Conservation (phyloP, 31 red algal species). For the Endocladia muricata region DNA sequence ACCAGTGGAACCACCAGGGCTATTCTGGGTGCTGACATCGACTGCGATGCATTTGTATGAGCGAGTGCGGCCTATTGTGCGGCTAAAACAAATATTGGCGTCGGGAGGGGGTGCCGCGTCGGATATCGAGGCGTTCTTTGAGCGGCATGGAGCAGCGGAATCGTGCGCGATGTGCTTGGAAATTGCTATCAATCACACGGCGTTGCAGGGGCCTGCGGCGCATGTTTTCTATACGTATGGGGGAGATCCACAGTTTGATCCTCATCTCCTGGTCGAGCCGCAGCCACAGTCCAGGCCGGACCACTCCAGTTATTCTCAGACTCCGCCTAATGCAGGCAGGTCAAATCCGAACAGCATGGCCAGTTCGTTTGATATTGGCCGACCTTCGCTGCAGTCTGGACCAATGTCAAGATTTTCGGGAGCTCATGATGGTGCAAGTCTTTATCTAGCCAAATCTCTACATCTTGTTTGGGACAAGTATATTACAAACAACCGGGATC, state of each 20-base stretch:
- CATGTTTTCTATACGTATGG: conserved; percentile 36
- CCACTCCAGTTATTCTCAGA: not conserved
- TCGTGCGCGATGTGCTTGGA: conserved; percentile 79
- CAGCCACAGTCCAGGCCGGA: too few species aligned
- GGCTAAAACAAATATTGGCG: conserved; percentile 49
- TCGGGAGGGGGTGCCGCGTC: conserved; percentile 8
- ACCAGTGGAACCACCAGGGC: conserved; percentile 37
- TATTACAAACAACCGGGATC: conserved; percentile 33
- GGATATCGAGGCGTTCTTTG: conserved; percentile 64
- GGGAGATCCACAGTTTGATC: not conserved
- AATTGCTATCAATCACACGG: conserved; percentile 42
- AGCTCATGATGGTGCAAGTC: conserved; percentile 59
- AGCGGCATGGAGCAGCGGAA: conserved; percentile 65
- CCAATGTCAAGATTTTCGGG: conserved; percentile 54
- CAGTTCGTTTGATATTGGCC: conserved; percentile 67
- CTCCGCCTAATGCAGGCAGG: not conserved
- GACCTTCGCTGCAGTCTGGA: conserved; percentile 46
- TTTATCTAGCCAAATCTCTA: conserved; percentile 55
- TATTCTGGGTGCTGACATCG: conserved; percentile 70
- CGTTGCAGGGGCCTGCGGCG: conserved; percentile 17
- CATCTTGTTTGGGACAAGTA: conserved; percentile 54
- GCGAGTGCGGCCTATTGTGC: conserved; percentile 58
- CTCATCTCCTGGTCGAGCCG: too few species aligned
- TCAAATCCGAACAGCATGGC: not conserved
- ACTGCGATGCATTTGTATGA: conserved; percentile 61